Conservation (phyloP, 2,329 filamentous ascomycete genomes). For the Epichloe aotearoae region DNA sequence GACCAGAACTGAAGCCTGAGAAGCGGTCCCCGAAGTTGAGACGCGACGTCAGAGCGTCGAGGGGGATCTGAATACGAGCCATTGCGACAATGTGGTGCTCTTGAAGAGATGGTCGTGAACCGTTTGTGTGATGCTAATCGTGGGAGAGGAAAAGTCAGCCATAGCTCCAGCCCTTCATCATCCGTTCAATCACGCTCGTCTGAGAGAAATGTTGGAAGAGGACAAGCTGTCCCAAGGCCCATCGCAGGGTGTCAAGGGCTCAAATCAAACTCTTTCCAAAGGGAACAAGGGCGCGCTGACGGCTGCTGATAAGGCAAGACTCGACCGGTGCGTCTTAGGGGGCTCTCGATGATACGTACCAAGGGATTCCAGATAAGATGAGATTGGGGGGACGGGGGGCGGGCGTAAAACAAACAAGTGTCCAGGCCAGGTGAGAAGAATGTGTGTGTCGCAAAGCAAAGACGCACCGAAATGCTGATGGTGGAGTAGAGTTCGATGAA, state of each 20-base stretch:
- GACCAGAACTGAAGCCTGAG: conserved; percentile 66
- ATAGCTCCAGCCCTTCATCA: background rate
- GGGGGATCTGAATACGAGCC: conserved; percentile 82
- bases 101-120: background rate
- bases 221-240: background rate
- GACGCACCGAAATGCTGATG: background rate
- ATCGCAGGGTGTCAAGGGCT: background rate
- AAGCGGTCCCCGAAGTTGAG: conserved; percentile 80
- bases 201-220: background rate
- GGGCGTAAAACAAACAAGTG: background rate
- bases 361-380: background rate
- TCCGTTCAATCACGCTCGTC: background rate
- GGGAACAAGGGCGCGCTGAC: background rate
- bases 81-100: conserved; percentile 30
- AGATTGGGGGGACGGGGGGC: background rate
- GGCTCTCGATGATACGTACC: conserved; percentile 1
- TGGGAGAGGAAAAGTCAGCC: background rate
- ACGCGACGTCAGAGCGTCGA: conserved; percentile 82
- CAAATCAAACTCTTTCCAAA: background rate
- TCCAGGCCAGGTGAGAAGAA: background rate
- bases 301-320: background rate
- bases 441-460: conserved; percentile 2
- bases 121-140: background rate
- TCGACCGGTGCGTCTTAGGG: background rate
- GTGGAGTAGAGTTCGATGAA: background rate